Base-by-base conservation (phyloP, 2,329 filamentous ascomycete genomes). In the Fusarium annulatum region DNA sequence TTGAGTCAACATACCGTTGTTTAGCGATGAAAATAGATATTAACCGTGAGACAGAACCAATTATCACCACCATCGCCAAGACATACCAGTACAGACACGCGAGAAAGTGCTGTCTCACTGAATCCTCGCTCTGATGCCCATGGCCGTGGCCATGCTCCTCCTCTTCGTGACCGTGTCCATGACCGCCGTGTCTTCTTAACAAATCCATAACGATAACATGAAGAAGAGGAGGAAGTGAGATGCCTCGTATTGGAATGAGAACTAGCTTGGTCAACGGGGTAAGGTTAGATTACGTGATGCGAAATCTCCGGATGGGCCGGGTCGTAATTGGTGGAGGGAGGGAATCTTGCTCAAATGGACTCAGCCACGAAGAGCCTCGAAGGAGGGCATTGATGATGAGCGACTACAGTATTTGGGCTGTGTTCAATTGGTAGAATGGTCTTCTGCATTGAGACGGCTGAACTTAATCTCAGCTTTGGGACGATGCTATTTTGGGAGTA, bases 51-150 rank as follows among this genome's bases (percentile, higher is more conserved):
- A 67, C 39, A 36, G 66, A 61, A 3, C 72, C 72, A 45, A 70
- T 52, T 38, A 71, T 33, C 43, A 78, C 51, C 21, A 74, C 41
- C 1, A 62, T 59, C n/a, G 70, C 68, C 53, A 78, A 55, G 28
- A 61, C 66, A 61, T 78, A 77, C 76, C 76, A 78, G 58, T 76
- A 78, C 34, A 78, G 69, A 11, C 67, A 70, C 16, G 76, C 76
- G 10, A 78, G 34, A 36, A 74, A 76, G 51, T 78, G 76, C 43
- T 78, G 76, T 58, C 76, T 75, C 52, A 64, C 38, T 11, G 75
- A 77, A 52, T 78, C 76, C 36, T 78, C 76, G 14, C 66, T 76
- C 14, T 63, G 56, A 18, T 77, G 75, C 1, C 75, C 75, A n/a
- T 77, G 75, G 0, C 73, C 71, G 14, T 77, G 75, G 0, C 71